Percentiles rank a stretch among this genome's conserved stretches.
These are phyloP conservation scores for Allium sativum DNA, from an alignment of 106 monocot genomes.

Conservation along the genomic window DNA sequence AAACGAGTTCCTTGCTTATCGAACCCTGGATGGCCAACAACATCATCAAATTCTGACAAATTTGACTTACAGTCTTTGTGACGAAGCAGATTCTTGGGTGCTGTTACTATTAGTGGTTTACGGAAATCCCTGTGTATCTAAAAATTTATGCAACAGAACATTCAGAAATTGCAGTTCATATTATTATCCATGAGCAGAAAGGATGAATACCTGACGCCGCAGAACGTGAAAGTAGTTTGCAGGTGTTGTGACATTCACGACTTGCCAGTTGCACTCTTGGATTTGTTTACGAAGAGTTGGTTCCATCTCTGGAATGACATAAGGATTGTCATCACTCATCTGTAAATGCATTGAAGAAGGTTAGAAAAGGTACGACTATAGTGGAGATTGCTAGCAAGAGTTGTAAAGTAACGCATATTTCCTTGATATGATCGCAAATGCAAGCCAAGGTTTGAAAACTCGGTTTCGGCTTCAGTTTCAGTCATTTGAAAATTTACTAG, in stretches of 20 bases:
- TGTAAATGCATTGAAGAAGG: conserved; percentile 14
- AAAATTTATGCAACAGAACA: conserved; percentile 1
- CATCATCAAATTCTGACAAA: conserved; percentile 94
- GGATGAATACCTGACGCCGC: conserved; percentile 50
- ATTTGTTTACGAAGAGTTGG: conserved; percentile 92
- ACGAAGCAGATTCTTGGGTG: conserved; percentile 91
- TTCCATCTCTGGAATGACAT: conserved; percentile 92
- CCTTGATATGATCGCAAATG: neutral
- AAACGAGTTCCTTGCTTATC: conserved; percentile 99
- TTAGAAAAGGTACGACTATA: neutral
- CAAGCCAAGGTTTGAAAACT: too few species aligned
- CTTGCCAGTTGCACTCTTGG: conserved; percentile 98
- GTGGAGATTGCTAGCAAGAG: too few species aligned
- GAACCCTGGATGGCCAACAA: conserved; percentile 84
- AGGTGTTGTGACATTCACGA: conserved; percentile 92
- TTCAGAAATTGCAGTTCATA: neutral
- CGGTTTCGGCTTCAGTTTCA: too few species aligned
- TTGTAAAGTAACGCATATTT: neutral
- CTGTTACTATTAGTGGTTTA: conserved; percentile 84
- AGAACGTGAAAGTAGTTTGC: conserved; percentile 99
- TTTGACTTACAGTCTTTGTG: conserved; percentile 95
- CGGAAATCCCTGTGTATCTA: conserved; percentile 97
- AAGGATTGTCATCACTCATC: conserved; percentile 98
- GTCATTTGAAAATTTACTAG: too few species aligned
- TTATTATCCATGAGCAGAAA: too few species aligned